These are phyloP conservation scores for Meira miltonrushii DNA, from an alignment of 1,284 basidiomycete species.

Conservation along the genomic window DNA sequence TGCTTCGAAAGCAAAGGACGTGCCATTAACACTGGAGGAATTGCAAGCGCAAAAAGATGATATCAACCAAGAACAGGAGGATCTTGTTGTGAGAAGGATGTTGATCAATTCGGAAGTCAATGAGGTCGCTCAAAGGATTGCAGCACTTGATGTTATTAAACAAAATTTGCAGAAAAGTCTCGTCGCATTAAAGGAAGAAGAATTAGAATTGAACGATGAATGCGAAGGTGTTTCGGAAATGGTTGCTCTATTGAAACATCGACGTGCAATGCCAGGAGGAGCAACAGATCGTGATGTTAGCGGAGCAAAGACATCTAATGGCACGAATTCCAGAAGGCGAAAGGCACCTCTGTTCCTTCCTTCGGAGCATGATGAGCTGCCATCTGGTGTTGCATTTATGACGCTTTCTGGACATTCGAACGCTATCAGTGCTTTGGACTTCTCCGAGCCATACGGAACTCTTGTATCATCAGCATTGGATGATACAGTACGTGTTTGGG, in stretches of 20 bases:
- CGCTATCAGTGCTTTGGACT: slow-evolving; percentile 83
- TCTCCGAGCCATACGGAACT: slow-evolving; percentile 92
- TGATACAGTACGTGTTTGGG: slow-evolving; percentile 71
- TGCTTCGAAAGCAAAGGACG: slow-evolving; percentile 15
- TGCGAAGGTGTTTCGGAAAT: slow-evolving; percentile 39
- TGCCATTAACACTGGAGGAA: slow-evolving; percentile 27
- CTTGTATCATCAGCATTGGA: slow-evolving; percentile 70
- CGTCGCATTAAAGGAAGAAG: slow-evolving; percentile 84
- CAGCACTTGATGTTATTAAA: slow-evolving; percentile 74
- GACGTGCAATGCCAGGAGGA: slow-evolving; percentile 45
- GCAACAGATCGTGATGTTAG: slow-evolving; percentile 21
- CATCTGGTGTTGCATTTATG: slow-evolving; percentile 93
- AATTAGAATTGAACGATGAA: slow-evolving; percentile 85
- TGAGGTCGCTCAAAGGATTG: slow-evolving; percentile 82
- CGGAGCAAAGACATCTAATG: slow-evolving; percentile 12
- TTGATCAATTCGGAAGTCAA: slow-evolving; percentile 71
- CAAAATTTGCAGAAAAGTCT: slow-evolving; percentile 75
- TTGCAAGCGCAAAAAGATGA: slow-evolving; percentile 44
- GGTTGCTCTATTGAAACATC: slow-evolving; percentile 41
- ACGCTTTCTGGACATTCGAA: slow-evolving; percentile 73
- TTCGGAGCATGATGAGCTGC: slow-evolving; percentile 93
- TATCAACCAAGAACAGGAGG: slow-evolving; percentile 41
- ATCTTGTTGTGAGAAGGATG: slow-evolving; percentile 25
- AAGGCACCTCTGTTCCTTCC: slow-evolving; percentile 78
- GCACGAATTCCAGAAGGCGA: slow-evolving; percentile 31